A percentile compares a stretch with the other conserved stretches of the same genome.
Evolutionary conservation across 495 filamentous ascomycete genomes (phyloP).

Genomic region (Talaromyces proteolyticus): DNA sequence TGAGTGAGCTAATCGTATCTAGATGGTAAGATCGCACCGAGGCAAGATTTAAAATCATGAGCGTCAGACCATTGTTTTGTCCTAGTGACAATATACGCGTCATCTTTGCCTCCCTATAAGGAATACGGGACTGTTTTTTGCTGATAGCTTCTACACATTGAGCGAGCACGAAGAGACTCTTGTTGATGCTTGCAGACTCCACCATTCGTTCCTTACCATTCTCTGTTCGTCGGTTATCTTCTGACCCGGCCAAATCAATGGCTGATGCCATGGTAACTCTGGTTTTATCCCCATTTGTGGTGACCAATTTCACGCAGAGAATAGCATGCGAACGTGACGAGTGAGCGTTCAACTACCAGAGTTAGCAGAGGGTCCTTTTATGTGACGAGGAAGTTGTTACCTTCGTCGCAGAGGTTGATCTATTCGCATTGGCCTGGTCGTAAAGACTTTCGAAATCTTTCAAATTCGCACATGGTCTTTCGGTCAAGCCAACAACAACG

Average conservation of each 20-base stretch:
- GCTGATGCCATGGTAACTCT: conserved; percentile 81
- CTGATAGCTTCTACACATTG: conserved; percentile 95
- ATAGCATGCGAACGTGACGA: conserved; percentile 93
- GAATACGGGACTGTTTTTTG: conserved; percentile 73
- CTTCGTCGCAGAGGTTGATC: conserved; percentile 90
- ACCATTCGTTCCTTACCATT: conserved; percentile 91
- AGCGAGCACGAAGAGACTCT: conserved; percentile 88
- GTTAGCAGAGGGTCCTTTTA: conserved; percentile 10
- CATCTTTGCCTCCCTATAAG: conserved; percentile 96
- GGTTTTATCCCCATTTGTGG: conserved; percentile 64
- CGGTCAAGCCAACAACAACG: conserved; percentile 84
- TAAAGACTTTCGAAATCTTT: conserved; percentile 93
- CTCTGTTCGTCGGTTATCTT: conserved; percentile 91
- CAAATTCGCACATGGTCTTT: conserved; percentile 74
- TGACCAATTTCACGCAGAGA: conserved; percentile 79
- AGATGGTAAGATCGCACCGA: conserved; percentile 82
- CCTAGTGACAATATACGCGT: conserved; percentile 88
- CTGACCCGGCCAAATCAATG: conserved; percentile 93
- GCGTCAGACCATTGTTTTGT: conserved; percentile 90
- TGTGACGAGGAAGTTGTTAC: conserved; percentile 18
- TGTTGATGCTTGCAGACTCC: conserved; percentile 98
- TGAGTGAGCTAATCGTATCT: conserved; percentile 89
- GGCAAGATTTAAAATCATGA: conserved; percentile 96
- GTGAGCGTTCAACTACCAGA: conserved; percentile 72
- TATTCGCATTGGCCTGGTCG: conserved; percentile 89